Base-by-base conservation (phyloP, 192 early-diverging fungal genomes). In the Podila epigama region DNA sequence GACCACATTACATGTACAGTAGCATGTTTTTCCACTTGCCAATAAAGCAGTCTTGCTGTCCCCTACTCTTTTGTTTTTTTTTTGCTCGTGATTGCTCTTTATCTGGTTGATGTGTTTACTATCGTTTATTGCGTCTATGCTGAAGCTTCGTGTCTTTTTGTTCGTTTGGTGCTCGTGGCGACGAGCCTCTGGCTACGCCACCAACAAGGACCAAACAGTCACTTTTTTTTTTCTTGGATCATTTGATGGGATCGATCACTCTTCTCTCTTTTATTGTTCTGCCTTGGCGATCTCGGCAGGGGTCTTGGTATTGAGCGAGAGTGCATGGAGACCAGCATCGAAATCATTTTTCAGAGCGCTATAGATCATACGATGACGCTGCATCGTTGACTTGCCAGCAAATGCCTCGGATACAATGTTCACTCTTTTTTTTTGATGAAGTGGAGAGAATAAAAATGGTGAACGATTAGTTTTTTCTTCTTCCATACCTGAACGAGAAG, bases 241-340 rank as follows among this genome's bases (percentile, higher is more conserved):
- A n/a, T n/a, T n/a, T n/a, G n/a, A n/a, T n/a, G n/a, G n/a, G n/a
- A n/a, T n/a, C n/a, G n/a, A n/a, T n/a, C n/a, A n/a, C n/a, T 10
- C 7, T 33, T 8, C 32, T 20, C 16, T 20, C 40, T 61, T 60
- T 12, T 50, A 57, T 50, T 66, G 51, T 9, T 50, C 27, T 5
- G 50, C 35, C 67, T 79, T 83, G n/a, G 66, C 72, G 20, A 83
- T 60, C 59, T 96, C 93, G 11, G 73, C 75, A 2, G 86, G 87
- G 1, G 94, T 95, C 82, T 92, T 94, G 9, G 93, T 93, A 18
- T 86, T 89, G 36, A 96, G 79, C 4, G 87, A 80, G 42, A 96
- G 75, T 5, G 95, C 94, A 62, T 96, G 95, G 8, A 96, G 69
- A 7, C 92, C 89, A 33, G 83, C 83, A 11, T 89, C 85, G 68